Evolutionary conservation across 2,329 filamentous ascomycete species (phyloP), one percentile per base, ranked within the genome.

Genomic region (Aspergillus quadrilineatus): DNA sequence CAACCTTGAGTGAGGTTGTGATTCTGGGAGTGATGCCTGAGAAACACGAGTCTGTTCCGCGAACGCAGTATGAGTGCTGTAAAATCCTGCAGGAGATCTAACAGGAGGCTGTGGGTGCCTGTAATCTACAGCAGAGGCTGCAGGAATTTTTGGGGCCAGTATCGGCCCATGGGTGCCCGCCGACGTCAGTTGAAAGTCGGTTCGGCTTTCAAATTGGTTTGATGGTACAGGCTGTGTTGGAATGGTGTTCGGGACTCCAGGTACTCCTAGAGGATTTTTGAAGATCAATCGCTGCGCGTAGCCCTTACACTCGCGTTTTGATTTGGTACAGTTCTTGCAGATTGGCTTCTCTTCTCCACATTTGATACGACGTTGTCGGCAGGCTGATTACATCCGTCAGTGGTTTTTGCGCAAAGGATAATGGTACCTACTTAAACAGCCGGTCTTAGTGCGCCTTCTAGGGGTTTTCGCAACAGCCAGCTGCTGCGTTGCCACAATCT

Each of bases 321-420:
- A 77, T 59, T 78, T 79, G 61, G 75, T 69, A 62, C 76, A 79
- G 60, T 79, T 77, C 58, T 71, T 74, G 67, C 76, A 79, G 44
- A 72, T 72, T 12, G 76, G 76, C 56, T 77, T 78, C 67, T 91
- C 90, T 73, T 97, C 94, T 60, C 94, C 94, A 73, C 94, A 99
- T 76, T 97, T 99, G 75, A 99, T 97, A 60, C 94, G 89, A 52
- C 94, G 88, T 75, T 90, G 93, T 61, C 94, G 89, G 76, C 94
- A 99, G 56, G 94, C 89, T 92, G 62, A 50, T 55, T 48, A 34
- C 32, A 55, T 10, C 29, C n/a, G 65, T 59, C 51, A 63, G 58
- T 55, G 56, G 34, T 10, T 10, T 17, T 6, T 10, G 46, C 49
- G 80, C 10, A n/a, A 49, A 15, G 8, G 34, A 45, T 9, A 30